Base-by-base conservation (phyloP, 1,284 basidiomycete genomes). In the Rhizoctonia solani region DNA sequence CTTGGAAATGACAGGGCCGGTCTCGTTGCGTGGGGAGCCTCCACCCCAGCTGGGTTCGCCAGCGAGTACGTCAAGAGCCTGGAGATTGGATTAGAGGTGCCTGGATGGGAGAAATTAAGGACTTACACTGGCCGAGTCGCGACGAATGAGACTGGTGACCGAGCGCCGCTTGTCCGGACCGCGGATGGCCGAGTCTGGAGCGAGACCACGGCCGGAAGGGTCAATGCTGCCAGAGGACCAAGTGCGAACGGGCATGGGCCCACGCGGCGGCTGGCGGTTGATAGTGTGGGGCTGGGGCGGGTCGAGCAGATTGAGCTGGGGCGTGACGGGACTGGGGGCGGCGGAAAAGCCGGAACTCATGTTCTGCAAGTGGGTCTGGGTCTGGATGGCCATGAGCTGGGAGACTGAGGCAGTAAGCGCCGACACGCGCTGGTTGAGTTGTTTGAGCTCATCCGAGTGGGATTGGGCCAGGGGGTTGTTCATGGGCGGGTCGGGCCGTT, bases 1-100 rank as follows among this genome's bases (percentile, higher is more conserved):
- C 78, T 98, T 98, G 54, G 93, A 91, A 34, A 97, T 86, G 69
- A 92, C 82, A n/a, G 92, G 89, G 16, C 93, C 92, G 49, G 81
- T 82, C 71, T 93, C 90, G 13, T 76, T 77, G 66, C 89, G 87
- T 70, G 83, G 78, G 54, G 82, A 81, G 27, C 74, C 73, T 56
- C 80, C 80, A 42, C 71, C 72, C 70, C 82, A 80, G 54, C 69
- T 68, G 19, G 79, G 16, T 16, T 59, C 76, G 23, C 79, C 84
- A 81, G 69, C 79, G 80, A 73, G 84, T 83, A 68, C 80, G 80
- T 78, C 84, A 80, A 53, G 77, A 73, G 73, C 84, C 83, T 68
- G 82, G 73, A 42, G 83, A 75, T 85, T n/a, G n/a, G n/a, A n/a
- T n/a, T n/a, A n/a, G 87, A 72, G 66, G 66, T 70, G 63, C 72